These are phyloP conservation scores for Termitomyces sp. DNA, from an alignment of 768 basidiomycete genomes.

Conservation along the genomic window DNA sequence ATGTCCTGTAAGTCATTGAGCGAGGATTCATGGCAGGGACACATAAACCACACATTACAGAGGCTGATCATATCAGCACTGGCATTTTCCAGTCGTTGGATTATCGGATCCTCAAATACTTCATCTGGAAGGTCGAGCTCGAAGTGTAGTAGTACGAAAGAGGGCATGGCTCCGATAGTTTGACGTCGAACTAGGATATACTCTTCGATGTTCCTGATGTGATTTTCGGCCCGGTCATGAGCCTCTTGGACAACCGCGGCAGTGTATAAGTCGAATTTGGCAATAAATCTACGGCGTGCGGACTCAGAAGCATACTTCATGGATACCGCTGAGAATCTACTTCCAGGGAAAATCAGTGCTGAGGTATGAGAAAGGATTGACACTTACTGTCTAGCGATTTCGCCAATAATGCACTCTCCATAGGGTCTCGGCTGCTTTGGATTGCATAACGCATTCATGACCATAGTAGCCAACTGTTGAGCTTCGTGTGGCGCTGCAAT, in stretches of 20 bases:
- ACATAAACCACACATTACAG: not conserved
- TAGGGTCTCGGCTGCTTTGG: constrained; percentile 27
- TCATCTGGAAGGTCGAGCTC: not conserved
- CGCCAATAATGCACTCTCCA: constrained; percentile 31
- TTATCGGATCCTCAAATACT: not conserved
- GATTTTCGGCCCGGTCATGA: not conserved
- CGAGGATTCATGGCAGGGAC: too few relatives aligned
- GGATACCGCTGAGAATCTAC: not conserved
- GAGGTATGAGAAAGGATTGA: too few relatives aligned
- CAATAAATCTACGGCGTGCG: not conserved
- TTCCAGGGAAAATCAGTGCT: not conserved
- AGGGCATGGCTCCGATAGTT: not conserved
- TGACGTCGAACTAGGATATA: not conserved
- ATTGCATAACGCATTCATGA: constrained; percentile 33
- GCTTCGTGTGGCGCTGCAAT: constrained; percentile 23
- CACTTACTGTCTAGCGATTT: constrained; percentile 36
- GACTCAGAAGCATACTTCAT: not conserved
- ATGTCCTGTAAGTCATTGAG: not conserved
- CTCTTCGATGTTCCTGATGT: not conserved
- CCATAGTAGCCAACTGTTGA: constrained; percentile 22
- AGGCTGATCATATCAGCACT: not conserved
- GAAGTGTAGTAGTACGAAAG: not conserved
- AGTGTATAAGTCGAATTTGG: not conserved
- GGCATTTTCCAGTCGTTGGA: not conserved
- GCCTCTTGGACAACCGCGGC: not conserved